phyloP scores from a whole-genome alignment of 805 yeast species.

The Yamadazyma tumulicola region DNA sequence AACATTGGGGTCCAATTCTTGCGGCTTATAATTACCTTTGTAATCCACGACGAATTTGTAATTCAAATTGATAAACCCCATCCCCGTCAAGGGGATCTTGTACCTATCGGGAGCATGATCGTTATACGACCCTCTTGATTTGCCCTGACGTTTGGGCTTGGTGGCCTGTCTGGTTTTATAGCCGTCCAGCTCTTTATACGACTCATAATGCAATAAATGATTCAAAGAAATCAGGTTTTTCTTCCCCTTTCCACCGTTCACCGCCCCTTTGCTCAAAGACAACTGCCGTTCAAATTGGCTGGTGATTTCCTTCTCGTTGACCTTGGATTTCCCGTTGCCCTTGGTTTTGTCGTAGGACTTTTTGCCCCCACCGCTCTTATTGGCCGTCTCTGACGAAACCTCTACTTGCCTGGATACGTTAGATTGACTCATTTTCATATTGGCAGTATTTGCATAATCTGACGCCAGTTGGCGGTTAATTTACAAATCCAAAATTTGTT shows the following conservation, averaged over 20 bases:
- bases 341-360: not conserved
- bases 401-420: not conserved
- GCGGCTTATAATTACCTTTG: slow-evolving; percentile 51
- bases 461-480: no score
- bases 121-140: slow-evolving; percentile 7
- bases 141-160: slow-evolving; percentile 6
- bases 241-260: not conserved
- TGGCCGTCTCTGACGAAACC: not conserved
- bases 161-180: slow-evolving; percentile 20
- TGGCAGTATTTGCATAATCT: not conserved
- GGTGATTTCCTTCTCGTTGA: slow-evolving; percentile 4
- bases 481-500: no score
- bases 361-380: not conserved
- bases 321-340: not conserved
- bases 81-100: slow-evolving; percentile 54
- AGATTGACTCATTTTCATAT: slow-evolving; percentile 1
- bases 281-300: slow-evolving; percentile 6
- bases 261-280: slow-evolving; percentile 33
- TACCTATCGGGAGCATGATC: slow-evolving; percentile 12
- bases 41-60: slow-evolving; percentile 80
- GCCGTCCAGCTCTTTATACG: slow-evolving; percentile 38
- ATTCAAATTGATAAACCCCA: slow-evolving; percentile 74
- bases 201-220: slow-evolving; percentile 59
- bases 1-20: slow-evolving; percentile 70
- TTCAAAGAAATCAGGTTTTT: slow-evolving; percentile 32